Evolutionary conservation across 306 rosid species (phyloP), one percentile per base, ranked within the genome.

Genomic region (Coriaria nepalensis): DNA sequence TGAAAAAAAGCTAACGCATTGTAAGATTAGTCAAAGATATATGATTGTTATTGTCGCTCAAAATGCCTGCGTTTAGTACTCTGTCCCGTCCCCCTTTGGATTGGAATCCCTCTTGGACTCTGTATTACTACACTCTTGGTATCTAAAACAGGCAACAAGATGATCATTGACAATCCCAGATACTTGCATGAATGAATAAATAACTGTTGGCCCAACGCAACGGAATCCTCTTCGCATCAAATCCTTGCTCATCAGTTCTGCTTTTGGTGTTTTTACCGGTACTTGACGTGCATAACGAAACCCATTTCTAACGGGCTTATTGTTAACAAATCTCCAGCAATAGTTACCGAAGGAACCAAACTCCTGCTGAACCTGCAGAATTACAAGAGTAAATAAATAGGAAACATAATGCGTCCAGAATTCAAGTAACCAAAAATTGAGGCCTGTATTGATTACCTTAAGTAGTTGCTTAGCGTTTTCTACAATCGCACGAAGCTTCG

Each of bases 151-250:
- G 11, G 78, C 60, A 6, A 75, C 5, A 53, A 84, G 74, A 64
- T 90, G 92, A 55, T 84, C 93, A 60, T 90, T 85, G 41, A 79
- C 94, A 13, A 90, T 75, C 43, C 97, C 94, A 0, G 92, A 51
- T 10, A 68, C 92, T 62, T 85, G 97, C 97, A 90, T 79, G 78
- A 90, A 85, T 13, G 92, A 84, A 62, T 90, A 90, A 54, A 84
- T 51, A 8, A 79, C 85, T 0, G 86, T 90, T 0, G 97, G 95
- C 32, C 97, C 97, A 15, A 90, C 95, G 32, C 97, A 84, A 14
- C 93, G 95, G 50, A 90, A 90, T 20, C 98, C 98, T 67, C 98
- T 77, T 20, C 70, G 72, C 79, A 85, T 79, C 84, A 90, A 61
- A 70, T 81, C 95, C 73, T 90, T 90, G 79, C 97, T 81, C 35